phyloP scores from a whole-genome alignment of 805 yeast genomes.

The Candida hungchunana region DNA sequence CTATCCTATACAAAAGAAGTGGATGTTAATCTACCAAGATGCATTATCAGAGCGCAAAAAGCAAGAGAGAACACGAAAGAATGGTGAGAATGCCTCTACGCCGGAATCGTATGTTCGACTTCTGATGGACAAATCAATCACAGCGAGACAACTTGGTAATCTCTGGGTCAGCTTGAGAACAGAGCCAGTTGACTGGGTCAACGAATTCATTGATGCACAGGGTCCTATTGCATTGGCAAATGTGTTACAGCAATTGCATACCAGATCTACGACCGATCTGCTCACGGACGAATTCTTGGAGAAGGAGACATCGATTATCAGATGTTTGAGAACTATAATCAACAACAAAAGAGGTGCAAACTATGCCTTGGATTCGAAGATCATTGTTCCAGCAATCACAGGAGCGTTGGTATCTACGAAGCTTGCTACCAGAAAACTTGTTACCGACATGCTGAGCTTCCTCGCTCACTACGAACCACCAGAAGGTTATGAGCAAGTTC shows the following conservation, averaged over 20 bases:
- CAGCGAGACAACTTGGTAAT: constrained; percentile 68
- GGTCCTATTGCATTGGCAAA: constrained; percentile 78
- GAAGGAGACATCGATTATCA: constrained; percentile 69
- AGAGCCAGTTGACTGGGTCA: constrained; percentile 82
- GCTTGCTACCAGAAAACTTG: constrained; percentile 69
- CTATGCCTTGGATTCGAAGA: constrained; percentile 42
- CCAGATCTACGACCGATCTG: constrained; percentile 25
- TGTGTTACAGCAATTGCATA: constrained; percentile 50
- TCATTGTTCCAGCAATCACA: constrained; percentile 56
- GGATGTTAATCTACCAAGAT: constrained; percentile 90
- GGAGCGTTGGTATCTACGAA: constrained; percentile 74
- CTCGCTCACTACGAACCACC: constrained; percentile 43
- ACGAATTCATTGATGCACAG: constrained; percentile 67
- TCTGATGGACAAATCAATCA: constrained; percentile 64
- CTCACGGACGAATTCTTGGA: constrained; percentile 47
- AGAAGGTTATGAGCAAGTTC: constrained; percentile 52
- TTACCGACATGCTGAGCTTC: constrained; percentile 69
- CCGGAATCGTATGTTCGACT: constrained; percentile 77
- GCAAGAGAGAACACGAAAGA: constrained; percentile 32
- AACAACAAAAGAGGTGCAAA: constrained; percentile 61
- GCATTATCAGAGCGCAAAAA: constrained; percentile 71
- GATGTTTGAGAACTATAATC: constrained; percentile 71
- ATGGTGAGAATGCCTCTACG: constrained; percentile 28
- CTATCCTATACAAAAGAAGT: constrained; percentile 74
- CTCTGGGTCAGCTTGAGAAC: constrained; percentile 91